These are phyloP conservation scores for Colletotrichum sp. DNA, from an alignment of 2,329 filamentous ascomycete species.

Conservation along the genomic window DNA sequence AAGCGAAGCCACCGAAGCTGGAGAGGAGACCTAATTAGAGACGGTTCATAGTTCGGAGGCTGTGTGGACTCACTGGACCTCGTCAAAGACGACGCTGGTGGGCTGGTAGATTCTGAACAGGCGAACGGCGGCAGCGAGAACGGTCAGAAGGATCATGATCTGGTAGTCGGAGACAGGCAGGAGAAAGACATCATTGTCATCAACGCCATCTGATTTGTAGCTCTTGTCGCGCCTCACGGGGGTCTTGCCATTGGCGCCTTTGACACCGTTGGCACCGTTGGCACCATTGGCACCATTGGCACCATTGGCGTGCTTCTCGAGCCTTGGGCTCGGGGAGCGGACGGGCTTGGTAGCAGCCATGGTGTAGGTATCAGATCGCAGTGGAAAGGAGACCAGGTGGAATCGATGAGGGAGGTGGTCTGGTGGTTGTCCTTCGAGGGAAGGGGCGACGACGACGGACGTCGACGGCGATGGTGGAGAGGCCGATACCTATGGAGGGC, in stretches of 20 bases:
- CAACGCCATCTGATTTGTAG: constrained; percentile 80
- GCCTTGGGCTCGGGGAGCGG: constrained; percentile 13
- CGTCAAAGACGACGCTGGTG: constrained; percentile 95
- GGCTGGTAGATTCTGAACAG: constrained; percentile 97
- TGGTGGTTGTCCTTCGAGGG: not conserved
- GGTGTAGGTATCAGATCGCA: not conserved
- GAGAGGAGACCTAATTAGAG: not conserved
- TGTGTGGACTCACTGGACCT: constrained; percentile 82
- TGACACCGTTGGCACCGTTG: not conserved
- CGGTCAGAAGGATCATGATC: constrained; percentile 72
- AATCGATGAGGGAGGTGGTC: not conserved
- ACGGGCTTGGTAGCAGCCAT: constrained; percentile 15
- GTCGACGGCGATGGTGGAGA: not conserved
- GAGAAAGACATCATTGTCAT: constrained; percentile 90
- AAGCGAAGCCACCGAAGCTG: constrained; percentile 97
- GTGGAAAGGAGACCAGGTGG: not conserved
- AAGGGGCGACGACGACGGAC: not conserved
- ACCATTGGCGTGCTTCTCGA: constrained; percentile 30
- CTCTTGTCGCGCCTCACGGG: constrained; percentile 45
- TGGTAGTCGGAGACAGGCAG: constrained; percentile 86
- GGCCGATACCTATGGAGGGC: not conserved
- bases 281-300: not conserved
- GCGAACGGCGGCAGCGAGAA: constrained; percentile 79
- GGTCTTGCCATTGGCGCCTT: constrained; percentile 24
- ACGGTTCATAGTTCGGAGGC: not conserved